Evolutionary conservation across 2,329 filamentous ascomycete genomes (phyloP), one percentile per base, ranked within the genome.

Genomic region (Penicillium frequentans): DNA sequence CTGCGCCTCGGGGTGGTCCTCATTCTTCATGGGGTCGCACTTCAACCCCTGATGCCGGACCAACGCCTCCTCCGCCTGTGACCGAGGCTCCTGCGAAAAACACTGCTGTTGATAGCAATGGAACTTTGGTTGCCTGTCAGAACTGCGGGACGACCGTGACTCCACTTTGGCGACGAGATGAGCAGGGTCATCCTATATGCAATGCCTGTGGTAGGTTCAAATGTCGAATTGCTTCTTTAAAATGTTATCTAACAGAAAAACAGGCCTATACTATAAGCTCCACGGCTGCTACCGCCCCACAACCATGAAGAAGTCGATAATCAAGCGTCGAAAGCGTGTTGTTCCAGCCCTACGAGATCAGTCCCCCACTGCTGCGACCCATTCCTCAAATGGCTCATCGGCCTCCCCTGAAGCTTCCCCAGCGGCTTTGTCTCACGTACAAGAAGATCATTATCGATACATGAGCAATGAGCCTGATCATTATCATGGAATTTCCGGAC

Each of bases 301-400:
- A 5, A 91, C 91, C n/a, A 98, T 99, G 95, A 99, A 98, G 76
- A 98, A 97, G 75, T 90, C 91, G 3, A 90, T 96, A 26, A 99
- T 99, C 73, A 98, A 99, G 76, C 86, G 95, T 60, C 84, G 95
- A 59, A 98, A 98, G 81, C 88, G 95, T 57, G 92, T 98, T 6
- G 93, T 98, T 44, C 93, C 93, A 19, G 91, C 90, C 19, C 79
- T 85, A 26, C 75, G 79, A 54, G 80, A 80, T 55, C 74, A 77
- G 52, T 79, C 79, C 47, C 74, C 75, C 13, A 74, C 69, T 29
- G 73, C 66, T 16, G 68, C 70, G 10, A 72, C 74, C 23, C 71
- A 73, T n/a, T 76, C 75, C 11, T 75, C 76, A 4, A 73, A 73
- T 33, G 74, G 69, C 19, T 75, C 76, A n/a, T 78, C 77, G 13